phyloP scores from a whole-genome alignment of 2,329 filamentous ascomycete genomes.

The Taxawa tesnikishii region DNA sequence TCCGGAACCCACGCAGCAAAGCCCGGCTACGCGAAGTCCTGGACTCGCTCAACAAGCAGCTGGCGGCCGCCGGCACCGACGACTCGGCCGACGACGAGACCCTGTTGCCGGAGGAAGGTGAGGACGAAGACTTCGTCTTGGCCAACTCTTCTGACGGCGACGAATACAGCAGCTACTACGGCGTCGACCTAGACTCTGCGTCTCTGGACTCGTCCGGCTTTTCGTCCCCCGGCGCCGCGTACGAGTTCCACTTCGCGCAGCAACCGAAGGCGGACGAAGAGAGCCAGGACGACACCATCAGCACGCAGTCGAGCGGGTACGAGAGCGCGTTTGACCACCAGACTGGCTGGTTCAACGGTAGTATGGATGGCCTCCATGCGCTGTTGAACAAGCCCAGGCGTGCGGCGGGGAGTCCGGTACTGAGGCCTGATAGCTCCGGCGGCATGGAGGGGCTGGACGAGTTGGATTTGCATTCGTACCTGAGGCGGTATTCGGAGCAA shows the following conservation, averaged over 20 bases:
- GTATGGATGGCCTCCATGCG: constrained; percentile 16
- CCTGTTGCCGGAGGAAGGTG: constrained; percentile 10
- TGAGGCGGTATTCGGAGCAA: constrained; percentile 4
- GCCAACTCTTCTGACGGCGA: constrained; percentile 18
- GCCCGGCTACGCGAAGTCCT: constrained; percentile 19
- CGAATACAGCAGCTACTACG: constrained; percentile 18
- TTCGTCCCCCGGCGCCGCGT: constrained; percentile 15
- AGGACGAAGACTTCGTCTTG: constrained; percentile 9
- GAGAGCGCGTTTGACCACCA: constrained; percentile 12
- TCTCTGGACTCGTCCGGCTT: constrained; percentile 8
- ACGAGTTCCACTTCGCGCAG: constrained; percentile 15
- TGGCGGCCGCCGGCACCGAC: constrained; percentile 18
- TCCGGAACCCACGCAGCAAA: constrained; percentile 15
- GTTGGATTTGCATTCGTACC: constrained; percentile 3
- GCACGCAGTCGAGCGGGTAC: neutral
- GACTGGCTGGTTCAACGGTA: constrained; percentile 20
- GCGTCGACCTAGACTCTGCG: constrained; percentile 15
- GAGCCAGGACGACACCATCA: neutral
- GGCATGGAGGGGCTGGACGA: constrained; percentile 4
- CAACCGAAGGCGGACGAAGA: too few species aligned
- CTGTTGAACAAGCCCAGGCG: constrained; percentile 7
- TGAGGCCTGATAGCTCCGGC: neutral
- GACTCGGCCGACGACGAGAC: constrained; percentile 16
- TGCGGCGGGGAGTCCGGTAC: constrained; percentile 1
- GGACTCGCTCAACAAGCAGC: constrained; percentile 18